Conservation (phyloP, 179 eudicot genomes). For the Carnegiea gigantea region DNA sequence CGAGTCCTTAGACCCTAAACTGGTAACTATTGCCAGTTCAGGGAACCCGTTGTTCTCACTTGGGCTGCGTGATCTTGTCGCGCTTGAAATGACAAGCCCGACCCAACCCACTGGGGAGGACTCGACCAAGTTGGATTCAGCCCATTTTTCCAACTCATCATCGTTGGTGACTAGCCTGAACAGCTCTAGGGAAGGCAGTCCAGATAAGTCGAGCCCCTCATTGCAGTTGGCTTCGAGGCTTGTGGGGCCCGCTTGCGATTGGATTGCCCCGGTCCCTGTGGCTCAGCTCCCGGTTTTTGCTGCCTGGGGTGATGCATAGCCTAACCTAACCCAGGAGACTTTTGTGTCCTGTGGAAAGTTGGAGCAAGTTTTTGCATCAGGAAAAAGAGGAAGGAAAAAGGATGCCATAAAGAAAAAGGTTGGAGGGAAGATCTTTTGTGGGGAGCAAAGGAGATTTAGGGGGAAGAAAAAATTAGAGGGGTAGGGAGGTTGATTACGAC, state of each 20-base stretch:
- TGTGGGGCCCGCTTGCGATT: slow-evolving; percentile 24
- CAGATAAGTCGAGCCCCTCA: slow-evolving; percentile 39
- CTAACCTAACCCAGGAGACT: slow-evolving; percentile 11
- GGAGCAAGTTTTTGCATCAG: slow-evolving; percentile 29
- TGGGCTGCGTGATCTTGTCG: slow-evolving; percentile 46
- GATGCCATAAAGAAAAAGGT: slow-evolving; percentile 19
- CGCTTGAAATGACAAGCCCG: slow-evolving; percentile 25
- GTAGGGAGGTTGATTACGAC: slow-evolving; percentile 26
- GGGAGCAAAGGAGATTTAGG: slow-evolving; percentile 35
- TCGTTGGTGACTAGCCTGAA: slow-evolving; percentile 68
- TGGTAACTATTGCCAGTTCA: background rate
- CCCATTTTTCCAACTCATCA: slow-evolving; percentile 50
- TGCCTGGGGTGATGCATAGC: slow-evolving; percentile 50
- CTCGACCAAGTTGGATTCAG: slow-evolving; percentile 28
- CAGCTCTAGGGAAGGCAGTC: slow-evolving; percentile 78
- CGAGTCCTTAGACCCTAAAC: background rate
- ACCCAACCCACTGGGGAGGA: slow-evolving; percentile 25
- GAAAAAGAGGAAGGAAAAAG: background rate
- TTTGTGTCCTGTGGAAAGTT: slow-evolving; percentile 13
- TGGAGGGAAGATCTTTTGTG: slow-evolving; percentile 22
- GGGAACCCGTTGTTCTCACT: slow-evolving; percentile 35
- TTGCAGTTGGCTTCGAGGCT: slow-evolving; percentile 20
- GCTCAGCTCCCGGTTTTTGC: slow-evolving; percentile 74
- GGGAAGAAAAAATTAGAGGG: slow-evolving; percentile 28
- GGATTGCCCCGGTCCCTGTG: slow-evolving; percentile 52